A percentile compares a stretch with the other conserved stretches of the same genome.
Conservation (phyloP, 1,284 basidiomycete genomes). For the Coriolopsis trogii region DNA sequence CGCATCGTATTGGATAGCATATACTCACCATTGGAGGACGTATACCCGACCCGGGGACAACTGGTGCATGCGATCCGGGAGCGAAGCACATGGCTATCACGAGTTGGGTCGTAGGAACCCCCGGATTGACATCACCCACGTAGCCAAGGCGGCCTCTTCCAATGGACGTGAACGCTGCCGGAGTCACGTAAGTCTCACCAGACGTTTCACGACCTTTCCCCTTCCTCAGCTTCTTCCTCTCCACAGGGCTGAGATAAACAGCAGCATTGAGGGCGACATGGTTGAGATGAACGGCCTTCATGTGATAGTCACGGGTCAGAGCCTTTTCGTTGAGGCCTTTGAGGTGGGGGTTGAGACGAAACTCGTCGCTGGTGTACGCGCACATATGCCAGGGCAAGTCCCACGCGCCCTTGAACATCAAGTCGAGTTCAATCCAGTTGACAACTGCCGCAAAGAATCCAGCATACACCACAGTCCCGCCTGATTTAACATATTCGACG, state of each 20-base stretch:
- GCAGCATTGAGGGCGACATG: conserved; percentile 3
- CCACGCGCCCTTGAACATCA: conserved; percentile 15
- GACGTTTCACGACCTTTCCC: too few species aligned
- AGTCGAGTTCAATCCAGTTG: neutral
- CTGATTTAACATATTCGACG: conserved; percentile 9
- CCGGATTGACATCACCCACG: conserved; percentile 18
- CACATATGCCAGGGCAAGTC: conserved; percentile 16
- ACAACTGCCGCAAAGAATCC: conserved; percentile 16
- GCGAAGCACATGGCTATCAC: conserved; percentile 18
- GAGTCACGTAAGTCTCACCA: neutral
- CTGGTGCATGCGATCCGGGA: neutral
- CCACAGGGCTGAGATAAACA: conserved; percentile 7
- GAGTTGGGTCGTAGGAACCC: conserved; percentile 2
- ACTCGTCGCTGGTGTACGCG: neutral
- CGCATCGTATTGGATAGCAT: too few species aligned
- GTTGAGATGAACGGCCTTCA: conserved; percentile 5
- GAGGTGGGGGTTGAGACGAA: conserved; percentile 18
- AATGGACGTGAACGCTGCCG: conserved; percentile 11
- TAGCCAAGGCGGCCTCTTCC: conserved; percentile 20
- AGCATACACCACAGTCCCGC: conserved; percentile 19
- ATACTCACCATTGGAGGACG: too few species aligned
- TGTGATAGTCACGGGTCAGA: conserved; percentile 5
- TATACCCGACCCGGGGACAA: neutral
- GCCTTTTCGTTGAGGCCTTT: conserved; percentile 6
- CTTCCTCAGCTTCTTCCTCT: too few species aligned